Evolutionary conservation across 352 stramenopile genomes (phyloP).

Genomic region (Pythium oligandrum): DNA sequence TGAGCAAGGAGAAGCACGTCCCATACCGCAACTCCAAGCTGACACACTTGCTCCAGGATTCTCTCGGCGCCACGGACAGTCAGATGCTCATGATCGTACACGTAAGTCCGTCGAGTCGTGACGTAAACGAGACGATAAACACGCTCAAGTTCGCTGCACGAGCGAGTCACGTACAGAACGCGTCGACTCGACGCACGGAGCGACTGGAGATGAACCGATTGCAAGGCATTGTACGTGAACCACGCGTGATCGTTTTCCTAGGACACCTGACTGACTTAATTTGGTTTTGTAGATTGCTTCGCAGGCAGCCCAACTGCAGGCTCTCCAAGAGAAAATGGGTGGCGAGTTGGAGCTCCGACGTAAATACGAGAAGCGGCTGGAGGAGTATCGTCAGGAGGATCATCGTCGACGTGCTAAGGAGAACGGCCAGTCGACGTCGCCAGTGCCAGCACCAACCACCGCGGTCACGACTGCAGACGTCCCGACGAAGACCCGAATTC

Average conservation of each 20-base stretch:
- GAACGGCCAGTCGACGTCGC: conserved; percentile 21
- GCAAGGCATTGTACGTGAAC: conserved; percentile 45
- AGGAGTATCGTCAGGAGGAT: conserved; percentile 71
- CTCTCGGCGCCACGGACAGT: conserved; percentile 34
- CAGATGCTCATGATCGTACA: conserved; percentile 62
- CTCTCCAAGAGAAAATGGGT: conserved; percentile 62
- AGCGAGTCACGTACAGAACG: conserved; percentile 38
- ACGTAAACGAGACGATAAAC: conserved; percentile 70
- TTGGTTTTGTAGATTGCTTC: conserved; percentile 35
- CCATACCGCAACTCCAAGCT: conserved; percentile 85
- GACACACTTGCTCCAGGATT: conserved; percentile 80
- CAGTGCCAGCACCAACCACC: conserved; percentile 3
- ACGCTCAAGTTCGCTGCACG: conserved; percentile 75
- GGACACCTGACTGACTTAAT: too few species aligned
- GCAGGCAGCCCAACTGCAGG: conserved; percentile 58
- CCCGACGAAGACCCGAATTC: too few species aligned
- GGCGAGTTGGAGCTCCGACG: conserved; percentile 57
- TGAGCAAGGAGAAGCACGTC: conserved; percentile 78
- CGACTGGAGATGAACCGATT: conserved; percentile 58
- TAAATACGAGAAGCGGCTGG: conserved; percentile 72
- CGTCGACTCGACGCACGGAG: conserved; percentile 36
- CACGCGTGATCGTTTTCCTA: not conserved
- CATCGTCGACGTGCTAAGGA: conserved; percentile 39
- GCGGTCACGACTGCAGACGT: not conserved
- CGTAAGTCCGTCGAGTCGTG: conserved; percentile 37